These are phyloP conservation scores for Geotrichum armillariae DNA, from an alignment of 1,139 yeast species.

Conservation along the genomic window DNA sequence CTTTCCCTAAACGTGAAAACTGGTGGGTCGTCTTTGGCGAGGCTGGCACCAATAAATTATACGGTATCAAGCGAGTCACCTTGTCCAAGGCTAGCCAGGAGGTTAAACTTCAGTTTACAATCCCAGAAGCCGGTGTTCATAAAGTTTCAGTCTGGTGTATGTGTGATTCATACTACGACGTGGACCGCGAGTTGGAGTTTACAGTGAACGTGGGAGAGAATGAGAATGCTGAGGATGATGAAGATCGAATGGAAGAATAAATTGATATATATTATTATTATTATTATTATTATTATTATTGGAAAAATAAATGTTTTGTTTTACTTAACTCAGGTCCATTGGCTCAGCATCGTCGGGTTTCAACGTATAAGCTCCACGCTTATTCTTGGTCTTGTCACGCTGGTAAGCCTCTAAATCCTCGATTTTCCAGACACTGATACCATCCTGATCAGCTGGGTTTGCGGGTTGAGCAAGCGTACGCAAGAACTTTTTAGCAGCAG, in stretches of 20 bases:
- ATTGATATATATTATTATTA: background rate
- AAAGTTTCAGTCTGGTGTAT: conserved; percentile 75
- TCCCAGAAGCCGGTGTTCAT: conserved; percentile 63
- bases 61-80: conserved; percentile 69
- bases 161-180: conserved; percentile 89
- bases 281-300: background rate
- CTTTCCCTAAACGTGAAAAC: conserved; percentile 60
- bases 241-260: conserved; percentile 12
- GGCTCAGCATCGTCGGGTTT: background rate
- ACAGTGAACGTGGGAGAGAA: conserved; percentile 48
- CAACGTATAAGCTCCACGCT: conserved; percentile 12
- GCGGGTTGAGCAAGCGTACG: conserved; percentile 94
- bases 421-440: conserved; percentile 89
- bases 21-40: conserved; percentile 87
- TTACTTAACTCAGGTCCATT: conserved; percentile 9
- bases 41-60: conserved; percentile 55
- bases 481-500: conserved; percentile 88
- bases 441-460: conserved; percentile 88
- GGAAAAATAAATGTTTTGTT: background rate
- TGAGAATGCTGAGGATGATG: conserved; percentile 32
- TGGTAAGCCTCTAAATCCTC: conserved; percentile 69
- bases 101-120: conserved; percentile 54
- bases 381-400: conserved; percentile 24
- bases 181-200: conserved; percentile 74
- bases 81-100: conserved; percentile 55